Evolutionary conservation across 2,329 filamentous ascomycete species (phyloP), one percentile per base, ranked within the genome.

Genomic region (Hypoxylon sp.): DNA sequence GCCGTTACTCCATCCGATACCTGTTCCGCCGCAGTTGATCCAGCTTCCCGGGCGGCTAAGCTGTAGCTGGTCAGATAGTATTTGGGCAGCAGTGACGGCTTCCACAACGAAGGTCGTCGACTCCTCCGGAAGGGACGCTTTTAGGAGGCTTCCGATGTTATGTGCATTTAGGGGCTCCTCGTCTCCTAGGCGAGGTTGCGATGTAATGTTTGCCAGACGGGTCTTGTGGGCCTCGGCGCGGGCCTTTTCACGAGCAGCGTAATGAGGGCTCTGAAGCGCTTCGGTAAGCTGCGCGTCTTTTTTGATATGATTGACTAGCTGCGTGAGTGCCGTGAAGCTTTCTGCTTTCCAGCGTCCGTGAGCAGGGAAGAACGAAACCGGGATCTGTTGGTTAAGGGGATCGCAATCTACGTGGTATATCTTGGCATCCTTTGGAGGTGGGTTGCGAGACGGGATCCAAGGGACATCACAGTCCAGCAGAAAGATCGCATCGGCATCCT

Each of bases 11-110:
- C 89, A 93, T 2, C 89, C 89, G 0, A 93, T 82, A 2, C 90
- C 90, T 9, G 88, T 89, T 1, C 87, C 89, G 1, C 89, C 89
- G 66, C 89, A 92, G 68, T 91, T 92, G 63, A 93, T 83, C 87
- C 87, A 91, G 0, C 83, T 84, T 0, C 88, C 88, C 0, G 89
- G 89, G 0, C 83, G 65, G 0, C 79, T 84, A 2, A 84, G 79
- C 62, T 85, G 84, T 5, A 94, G 73, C 58, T 91, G 88, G 59
- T 94, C 88, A 17, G 83, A 78, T 1, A 91, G 84, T 19, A 84
- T 80, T 0, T 69, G 70, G 0, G 86, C 84, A 50, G 89, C 84
- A 0, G 90, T 94, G 0, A 94, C 90, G 0, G 90, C 85, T 71
- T 94, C 90, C 31, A 94, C 76, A 2, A 84, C 86, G 74, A 82